A percentile compares a stretch with the other conserved stretches of the same genome.
phyloP scores from a whole-genome alignment of 2,329 filamentous ascomycete species.

The Stachybotrys elegans region DNA sequence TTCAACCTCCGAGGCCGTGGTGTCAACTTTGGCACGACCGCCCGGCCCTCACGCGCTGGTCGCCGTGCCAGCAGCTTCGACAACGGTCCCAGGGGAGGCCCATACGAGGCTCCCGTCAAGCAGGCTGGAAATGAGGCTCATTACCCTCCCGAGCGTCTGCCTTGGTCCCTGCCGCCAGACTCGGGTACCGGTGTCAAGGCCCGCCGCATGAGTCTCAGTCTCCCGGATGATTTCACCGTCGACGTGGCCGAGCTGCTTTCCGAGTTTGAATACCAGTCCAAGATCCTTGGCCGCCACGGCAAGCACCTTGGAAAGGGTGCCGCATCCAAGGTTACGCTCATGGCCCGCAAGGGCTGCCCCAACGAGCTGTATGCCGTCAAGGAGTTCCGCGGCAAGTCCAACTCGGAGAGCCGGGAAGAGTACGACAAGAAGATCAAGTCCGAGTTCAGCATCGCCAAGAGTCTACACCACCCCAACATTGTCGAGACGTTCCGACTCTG shows the following conservation, averaged over 20 bases:
- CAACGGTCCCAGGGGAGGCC: conserved; percentile 22
- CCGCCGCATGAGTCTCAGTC: conserved; percentile 67
- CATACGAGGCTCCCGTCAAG: conserved; percentile 11
- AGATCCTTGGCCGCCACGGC: conserved; percentile 66
- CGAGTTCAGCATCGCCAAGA: conserved; percentile 84
- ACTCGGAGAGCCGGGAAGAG: conserved; percentile 64
- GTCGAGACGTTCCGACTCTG: conserved; percentile 76
- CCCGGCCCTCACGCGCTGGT: conserved; percentile 14
- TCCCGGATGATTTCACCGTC: conserved; percentile 70
- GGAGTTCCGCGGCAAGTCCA: conserved; percentile 72
- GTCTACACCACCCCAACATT: conserved; percentile 80
- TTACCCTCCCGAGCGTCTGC: conserved; percentile 37
- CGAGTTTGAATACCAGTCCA: conserved; percentile 67
- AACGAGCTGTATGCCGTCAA: conserved; percentile 77
- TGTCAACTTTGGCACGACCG: conserved; percentile 39
- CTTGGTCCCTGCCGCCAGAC: conserved; percentile 59
- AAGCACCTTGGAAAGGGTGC: conserved; percentile 78
- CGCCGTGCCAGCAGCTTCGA: conserved; percentile 48
- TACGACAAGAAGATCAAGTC: conserved; percentile 89
- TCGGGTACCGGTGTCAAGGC: conserved; percentile 73
- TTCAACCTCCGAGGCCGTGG: conserved; percentile 41
- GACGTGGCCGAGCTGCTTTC: conserved; percentile 63
- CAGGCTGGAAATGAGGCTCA: conserved; percentile 19
- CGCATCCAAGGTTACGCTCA: conserved; percentile 76
- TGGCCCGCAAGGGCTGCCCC: conserved; percentile 63